Base-by-base conservation (phyloP, 2,329 filamentous ascomycete genomes). In the Exophiala oligosperma region DNA sequence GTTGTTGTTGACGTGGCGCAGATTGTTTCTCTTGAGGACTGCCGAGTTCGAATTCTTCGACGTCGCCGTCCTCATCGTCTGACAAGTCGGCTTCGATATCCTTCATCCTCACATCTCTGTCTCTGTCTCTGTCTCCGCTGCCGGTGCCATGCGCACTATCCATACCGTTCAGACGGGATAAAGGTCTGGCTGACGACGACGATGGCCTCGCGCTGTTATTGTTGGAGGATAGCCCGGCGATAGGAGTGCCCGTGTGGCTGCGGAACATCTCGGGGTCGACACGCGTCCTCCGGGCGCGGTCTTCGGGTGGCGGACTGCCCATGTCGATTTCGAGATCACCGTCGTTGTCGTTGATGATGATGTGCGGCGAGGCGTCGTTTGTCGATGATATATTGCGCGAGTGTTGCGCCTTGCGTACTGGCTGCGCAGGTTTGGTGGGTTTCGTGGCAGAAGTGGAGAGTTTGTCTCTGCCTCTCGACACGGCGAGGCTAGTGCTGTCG, bases 281-380 rank as follows among this genome's bases (percentile, higher is more conserved):
- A 12, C 54, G 52, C 11, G 54, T 57, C 1, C 61, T 53, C 12
- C 57, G 50, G 9, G 49, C 28, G n/a, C 60, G 51, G 17, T 72
- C 73, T 28, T 72, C 68, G 0, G 75, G 74, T 7, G 73, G 74
- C 24, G 76, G 76, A 35, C 76, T 78, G 24, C 76, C 76, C 75
- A 78, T 76, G 53, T 79, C 76, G 53, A 79, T 79, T 46, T 78
- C 77, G n/a, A 78, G 64, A 58, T 75, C 74, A 17, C 75, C 58
- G 40, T 65, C 64, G 35, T 64, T 76, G 14, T 78, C 75, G 37
- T 65, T 64, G 49, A 77, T 71, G 49, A 78, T 77, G 50, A 78
- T 77, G 57, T 78, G n/a, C 69, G 72, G 37, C 66, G 60, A 62
- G 23, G 54, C 62, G 41, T 52, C 59, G 9, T 56, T 62, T 38